Evolutionary conservation across 352 stramenopile species (phyloP), one percentile per base, ranked within the genome.

Genomic region (Phytophthora cryptogea): DNA sequence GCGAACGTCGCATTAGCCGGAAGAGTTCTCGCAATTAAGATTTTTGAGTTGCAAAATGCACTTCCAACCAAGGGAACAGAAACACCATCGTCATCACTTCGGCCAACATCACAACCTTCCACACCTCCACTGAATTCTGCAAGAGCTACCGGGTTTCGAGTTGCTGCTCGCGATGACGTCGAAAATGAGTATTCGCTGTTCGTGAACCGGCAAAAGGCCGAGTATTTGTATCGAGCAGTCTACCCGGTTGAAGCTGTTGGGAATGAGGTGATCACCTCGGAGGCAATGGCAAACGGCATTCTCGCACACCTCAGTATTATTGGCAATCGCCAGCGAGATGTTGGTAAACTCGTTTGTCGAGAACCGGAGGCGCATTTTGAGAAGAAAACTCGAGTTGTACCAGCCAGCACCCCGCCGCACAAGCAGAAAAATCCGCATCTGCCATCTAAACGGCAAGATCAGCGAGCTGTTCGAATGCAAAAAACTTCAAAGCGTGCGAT

Each of bases 181-280:
- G 78, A 87, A 49, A 89, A 88, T 41, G 78, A 86, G 36, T 90
- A 81, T 57, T 76, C 78, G 8, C 59, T 90, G 0, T 88, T 82
- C 23, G 57, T 89, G 16, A 70, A 70, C 1, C 59, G 54, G 1
- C 59, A 72, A 41, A 85, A 82, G 9, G 75, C 76, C 6, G 75
- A 84, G 37, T 72, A 78, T 26, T 43, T 90, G 36, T 72, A 73
- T 17, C 60, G 48, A 33, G 52, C 65, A 10, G 54, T 62, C 7
- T 71, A 69, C 5, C 50, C 63, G 4, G 30, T 14, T 9, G 57
- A 63, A 30, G 60, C 46, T 17, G 36, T 23, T 9, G 44, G 30
- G 1, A 43, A 14, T 35, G 46, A 40, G 1, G 1, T 28, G 8
- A 58, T 64, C 8, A 53, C 40, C 1, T 31, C 60, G 0, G 79